phyloP scores from a whole-genome alignment of 2,329 filamentous ascomycete species.

The Epichloe uncinata region DNA sequence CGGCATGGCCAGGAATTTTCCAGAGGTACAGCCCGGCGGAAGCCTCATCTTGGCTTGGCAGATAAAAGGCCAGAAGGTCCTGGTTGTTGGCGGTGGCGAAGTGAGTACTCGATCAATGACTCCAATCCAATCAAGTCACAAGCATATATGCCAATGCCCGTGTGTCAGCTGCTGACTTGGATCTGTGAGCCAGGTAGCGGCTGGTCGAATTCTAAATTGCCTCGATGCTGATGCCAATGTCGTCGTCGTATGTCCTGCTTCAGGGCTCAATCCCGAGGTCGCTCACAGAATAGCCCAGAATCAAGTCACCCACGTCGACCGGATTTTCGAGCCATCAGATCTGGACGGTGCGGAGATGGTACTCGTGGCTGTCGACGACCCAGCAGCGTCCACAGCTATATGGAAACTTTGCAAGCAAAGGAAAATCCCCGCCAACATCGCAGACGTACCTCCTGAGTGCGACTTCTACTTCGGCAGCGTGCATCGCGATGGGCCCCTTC shows the following conservation, averaged over 20 bases:
- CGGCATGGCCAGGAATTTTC: slow-evolving; percentile 42
- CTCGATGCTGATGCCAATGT: slow-evolving; percentile 91
- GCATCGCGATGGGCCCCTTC: slow-evolving; percentile 85
- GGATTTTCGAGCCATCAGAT: slow-evolving; percentile 75
- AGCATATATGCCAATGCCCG: too few relatives aligned
- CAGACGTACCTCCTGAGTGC: slow-evolving; percentile 90
- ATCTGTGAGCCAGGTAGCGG: slow-evolving; percentile 58
- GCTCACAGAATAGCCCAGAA: slow-evolving; percentile 61
- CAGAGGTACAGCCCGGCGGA: slow-evolving; percentile 75
- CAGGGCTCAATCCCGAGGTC: slow-evolving; percentile 80
- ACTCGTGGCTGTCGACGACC: slow-evolving; percentile 84
- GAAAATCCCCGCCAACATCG: slow-evolving; percentile 83
- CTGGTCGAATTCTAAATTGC: slow-evolving; percentile 83
- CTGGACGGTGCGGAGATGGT: slow-evolving; percentile 78
- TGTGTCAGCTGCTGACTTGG: slow-evolving; percentile 6
- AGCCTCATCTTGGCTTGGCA: slow-evolving; percentile 96
- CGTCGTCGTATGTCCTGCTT: slow-evolving; percentile 66
- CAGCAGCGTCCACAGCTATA: slow-evolving; percentile 75
- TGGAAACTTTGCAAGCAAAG: slow-evolving; percentile 87
- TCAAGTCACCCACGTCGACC: slow-evolving; percentile 69
- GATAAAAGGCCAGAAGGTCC: slow-evolving; percentile 70
- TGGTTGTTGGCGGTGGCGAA: slow-evolving; percentile 94
- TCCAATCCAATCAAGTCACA: slow-evolving; percentile 7
- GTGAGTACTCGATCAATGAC: slow-evolving; percentile 33
- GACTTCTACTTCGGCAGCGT: slow-evolving; percentile 98